These are phyloP conservation scores for Podospora sp. DNA, from an alignment of 495 filamentous ascomycete genomes.

Conservation along the genomic window DNA sequence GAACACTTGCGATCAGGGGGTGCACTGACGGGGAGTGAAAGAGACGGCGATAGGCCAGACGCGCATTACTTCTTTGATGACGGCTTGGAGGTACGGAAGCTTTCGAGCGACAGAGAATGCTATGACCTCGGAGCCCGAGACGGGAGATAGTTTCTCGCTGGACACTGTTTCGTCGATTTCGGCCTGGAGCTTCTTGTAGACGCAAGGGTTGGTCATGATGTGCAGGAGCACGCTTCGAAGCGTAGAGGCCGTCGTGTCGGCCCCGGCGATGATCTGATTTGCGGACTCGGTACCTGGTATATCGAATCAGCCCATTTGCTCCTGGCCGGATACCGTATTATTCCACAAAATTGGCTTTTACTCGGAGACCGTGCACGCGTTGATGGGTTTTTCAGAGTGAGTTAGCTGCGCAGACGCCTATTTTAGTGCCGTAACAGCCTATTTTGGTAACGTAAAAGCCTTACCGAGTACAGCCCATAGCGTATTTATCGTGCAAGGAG, in stretches of 20 bases:
- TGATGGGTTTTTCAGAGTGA: too few species aligned
- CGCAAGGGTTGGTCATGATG: conserved; percentile 46
- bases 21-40: conserved; percentile 39
- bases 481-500: too few species aligned
- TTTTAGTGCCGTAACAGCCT: too few species aligned
- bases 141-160: conserved; percentile 18
- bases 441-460: too few species aligned
- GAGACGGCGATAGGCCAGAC: conserved; percentile 41
- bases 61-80: conserved; percentile 45
- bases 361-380: too few species aligned
- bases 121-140: conserved; percentile 24
- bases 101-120: conserved; percentile 31
- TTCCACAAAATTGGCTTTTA: too few species aligned
- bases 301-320: too few species aligned
- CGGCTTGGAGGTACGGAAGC: conserved; percentile 46
- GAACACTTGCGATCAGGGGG: too few species aligned
- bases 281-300: conserved; percentile 29
- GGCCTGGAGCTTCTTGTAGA: conserved; percentile 55
- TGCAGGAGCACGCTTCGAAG: conserved; percentile 58
- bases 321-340: too few species aligned
- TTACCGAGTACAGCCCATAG: too few species aligned
- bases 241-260: conserved; percentile 62
- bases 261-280: conserved; percentile 47
- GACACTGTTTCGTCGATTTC: conserved; percentile 51
- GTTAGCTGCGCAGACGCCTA: too few species aligned